Evolutionary conservation across 148 eudicot species (phyloP), one percentile per base, ranked within the genome.

Genomic region (Rhododendron williamsianum): DNA sequence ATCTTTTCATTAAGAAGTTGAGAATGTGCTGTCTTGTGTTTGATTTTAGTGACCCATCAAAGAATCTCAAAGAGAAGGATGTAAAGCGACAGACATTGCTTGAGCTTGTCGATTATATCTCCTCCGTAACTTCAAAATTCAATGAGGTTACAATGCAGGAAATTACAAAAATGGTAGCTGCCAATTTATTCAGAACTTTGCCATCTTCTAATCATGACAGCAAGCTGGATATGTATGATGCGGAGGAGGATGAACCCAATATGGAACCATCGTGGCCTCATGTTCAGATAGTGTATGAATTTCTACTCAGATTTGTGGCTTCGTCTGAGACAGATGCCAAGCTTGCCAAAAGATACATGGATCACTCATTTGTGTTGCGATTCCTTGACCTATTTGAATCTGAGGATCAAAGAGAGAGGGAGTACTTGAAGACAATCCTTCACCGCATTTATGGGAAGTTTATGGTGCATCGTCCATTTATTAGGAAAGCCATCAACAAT

Each of bases 251-350:
- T 16, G 93, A 91, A 86, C 92, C 88, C 18, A 67, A 84, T 33
- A 89, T 90, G 91, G 93, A 91, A 78, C 93, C 91, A 11, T 82
- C 93, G 2, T 91, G 93, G 93, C 63, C 90, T 23, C 93, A 91
- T 91, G 76, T 91, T 83, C 91, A 91, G 69, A 83, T 91, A 30
- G 90, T 91, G 49, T 91, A 91, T 73, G 93, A 91, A 73, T 85
- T 91, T 76, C 84, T 91, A 56, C 91, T 90, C 33, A 85, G 91
- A 74, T 90, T 90, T 54, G 89, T 91, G 56, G 91, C 91, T 69
- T 91, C 93, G 0, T 78, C 90, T 0, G 90, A 90, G 81, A 90
- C 90, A 12, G 91, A 90, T 85, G 91, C 88, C 27, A 91, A 91
- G 81, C 85, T 89, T 58, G 91, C 92, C 6, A 91, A 90, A 87